Evolutionary conservation across 495 filamentous ascomycete species (phyloP), one percentile per base, ranked within the genome.

Genomic region (Hypoxylon subgilvum): DNA sequence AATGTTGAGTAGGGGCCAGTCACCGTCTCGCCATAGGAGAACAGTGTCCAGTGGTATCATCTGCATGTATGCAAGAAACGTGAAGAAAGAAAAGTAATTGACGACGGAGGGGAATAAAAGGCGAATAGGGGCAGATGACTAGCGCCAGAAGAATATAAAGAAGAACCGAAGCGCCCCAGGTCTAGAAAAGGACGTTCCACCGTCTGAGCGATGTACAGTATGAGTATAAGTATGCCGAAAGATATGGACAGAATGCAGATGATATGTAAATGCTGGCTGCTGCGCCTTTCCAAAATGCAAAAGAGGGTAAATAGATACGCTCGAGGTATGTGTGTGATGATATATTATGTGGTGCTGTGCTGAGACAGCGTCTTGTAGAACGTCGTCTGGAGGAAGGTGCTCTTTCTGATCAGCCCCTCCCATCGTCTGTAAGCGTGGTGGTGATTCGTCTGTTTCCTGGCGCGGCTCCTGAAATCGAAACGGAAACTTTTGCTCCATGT

Each of bases 281-380:
- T 65, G 63, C 62, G 62, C 45, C 60, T 66, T 60, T 61, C 25
- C 52, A 41, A 45, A 30, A 69, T 69, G 62, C 54, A 32, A 66
- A 57, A 13, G 47, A 57, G 39, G 35, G 65, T 53, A 22, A 18
- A 44, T 36, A 42, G 19, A 8, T 48, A 16, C 43, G 31, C 31
- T 61, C 5, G 10, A 10, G 31, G 31, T 34, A 34, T 34, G 31
- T 34, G n/a, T 34, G 43, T 32, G 27, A 12, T 45, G 36, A 32
- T 58, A 52, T 49, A 44, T 64, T 59, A 51, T 59, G 23, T 17
- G 40, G 52, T 21, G 38, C 54, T 38, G 44, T 36, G 17, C 19
- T 35, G 23, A 25, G 54, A 49, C 61, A 59, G 54, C 54, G 43
- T 49, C 21, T 47, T 28, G 31, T 46, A 7, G 9, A 64, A 54